These are phyloP conservation scores for Suillus fuscotomentosus DNA, from an alignment of 768 basidiomycete species.

Conservation along the genomic window DNA sequence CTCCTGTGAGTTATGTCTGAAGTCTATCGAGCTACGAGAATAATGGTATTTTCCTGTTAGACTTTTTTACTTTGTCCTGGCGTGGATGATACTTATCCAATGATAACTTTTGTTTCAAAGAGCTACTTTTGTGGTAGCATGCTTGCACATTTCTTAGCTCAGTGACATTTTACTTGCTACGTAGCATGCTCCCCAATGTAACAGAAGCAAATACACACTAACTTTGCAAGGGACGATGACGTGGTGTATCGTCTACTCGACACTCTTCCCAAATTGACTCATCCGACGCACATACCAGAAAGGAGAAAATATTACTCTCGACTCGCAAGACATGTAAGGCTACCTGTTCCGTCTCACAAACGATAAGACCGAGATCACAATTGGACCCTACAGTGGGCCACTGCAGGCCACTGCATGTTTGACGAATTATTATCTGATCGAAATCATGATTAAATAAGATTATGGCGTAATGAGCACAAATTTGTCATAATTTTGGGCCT, in stretches of 20 bases:
- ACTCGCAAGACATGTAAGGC: background rate
- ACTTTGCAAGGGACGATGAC: background rate
- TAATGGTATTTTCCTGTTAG: conserved; percentile 34
- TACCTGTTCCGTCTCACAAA: background rate
- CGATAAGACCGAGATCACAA: background rate
- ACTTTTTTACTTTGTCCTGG: conserved; percentile 90
- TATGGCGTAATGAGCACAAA: too few relatives aligned
- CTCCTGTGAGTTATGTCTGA: conserved; percentile 59
- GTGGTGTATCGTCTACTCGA: background rate
- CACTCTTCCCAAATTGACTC: background rate
- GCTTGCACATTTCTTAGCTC: background rate
- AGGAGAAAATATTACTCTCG: background rate
- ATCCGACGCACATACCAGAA: background rate
- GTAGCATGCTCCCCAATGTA: background rate
- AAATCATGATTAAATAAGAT: too few relatives aligned
- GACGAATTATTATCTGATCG: too few relatives aligned
- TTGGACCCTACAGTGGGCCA: too few relatives aligned
- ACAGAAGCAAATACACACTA: background rate
- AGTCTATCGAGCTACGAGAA: background rate
- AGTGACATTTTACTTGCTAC: background rate
- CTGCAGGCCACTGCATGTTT: too few relatives aligned
- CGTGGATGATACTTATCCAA: conserved; percentile 97
- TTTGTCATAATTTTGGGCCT: too few relatives aligned
- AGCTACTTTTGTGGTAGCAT: background rate
- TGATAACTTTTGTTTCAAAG: conserved; percentile 27